Evolutionary conservation across 2,329 filamentous ascomycete genomes (phyloP), one percentile per base, ranked within the genome.

Genomic region (Fusarium brevicatenulatum): DNA sequence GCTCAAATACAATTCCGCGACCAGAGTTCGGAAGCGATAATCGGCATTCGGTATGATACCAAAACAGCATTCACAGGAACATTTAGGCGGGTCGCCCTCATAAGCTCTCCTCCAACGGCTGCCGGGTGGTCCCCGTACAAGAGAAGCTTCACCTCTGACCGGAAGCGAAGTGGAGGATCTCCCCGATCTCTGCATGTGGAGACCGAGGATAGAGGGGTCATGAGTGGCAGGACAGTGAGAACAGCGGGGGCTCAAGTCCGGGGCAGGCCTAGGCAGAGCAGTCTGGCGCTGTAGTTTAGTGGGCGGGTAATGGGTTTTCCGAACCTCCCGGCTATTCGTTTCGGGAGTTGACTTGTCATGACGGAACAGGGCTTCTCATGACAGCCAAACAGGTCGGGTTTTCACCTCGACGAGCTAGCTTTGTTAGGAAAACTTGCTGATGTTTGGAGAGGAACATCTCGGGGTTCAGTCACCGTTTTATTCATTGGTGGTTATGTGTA

Each of bases 231-330:
- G 36, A 54, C 55, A 72, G 72, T 39, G 58, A 47, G 40, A 19
- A 30, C 37, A 57, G 74, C 73, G 74, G 74, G 74, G 74, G 71
- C 47, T 30, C 72, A 77, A 76, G 68, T 76, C 74, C 74, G 68
- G 74, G 63, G 47, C 32, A 60, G 39, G 39, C 21, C 39, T n/a
- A 13, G 39, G 21, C 39, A 40, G 34, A 28, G 19, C 58, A 46
- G 28, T 36, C 64, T 59, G 36, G 59, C 50, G 58, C 44, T 68
- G 57, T 63, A 60, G 37, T 59, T 59, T 66, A 63, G 60, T 37
- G 50, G 68, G 73, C 71, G 75, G 75, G 69, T 77, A 77, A 77
- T 76, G 64, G 66, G 75, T 77, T 74, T 77, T 77, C 75, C 75
- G 75, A 59, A 55, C 47, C 21, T 44, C 25, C 68, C 74, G 75